Evolutionary conservation across 2,329 filamentous ascomycete genomes (phyloP), one percentile per base, ranked within the genome.

Genomic region (Aphanocladium album): DNA sequence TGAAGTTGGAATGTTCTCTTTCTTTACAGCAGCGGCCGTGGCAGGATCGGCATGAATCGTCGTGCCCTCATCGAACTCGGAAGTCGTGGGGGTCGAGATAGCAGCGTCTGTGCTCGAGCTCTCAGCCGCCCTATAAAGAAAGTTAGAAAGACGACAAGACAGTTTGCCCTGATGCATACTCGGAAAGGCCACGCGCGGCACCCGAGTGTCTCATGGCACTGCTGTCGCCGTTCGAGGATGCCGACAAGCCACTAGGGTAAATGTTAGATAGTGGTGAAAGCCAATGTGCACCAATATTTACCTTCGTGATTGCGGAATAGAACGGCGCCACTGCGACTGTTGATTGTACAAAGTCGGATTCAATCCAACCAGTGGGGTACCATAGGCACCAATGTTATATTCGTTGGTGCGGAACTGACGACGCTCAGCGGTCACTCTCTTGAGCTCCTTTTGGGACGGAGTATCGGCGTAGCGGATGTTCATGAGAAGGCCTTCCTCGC

Each of bases 381-480:
- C 86, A 67, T 88, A 88, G 47, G 86, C 86, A 62, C 86, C 84
- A 63, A 88, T 87, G 68, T 93, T 93, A 77, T 98, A 98, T 79
- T 98, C 95, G 61, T 95, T 95, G 62, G 93, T 95, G 62, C 95
- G 91, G 78, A 96, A 98, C 71, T 96, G 91, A 63, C 95, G 92
- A 61, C 93, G 91, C 73, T 96, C 92, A 35, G 95, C 92, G 46
- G 93, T 98, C 72, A 97, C 89, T 65, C 95, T 89, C 83, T 99
- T 99, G 67, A 99, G 83, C 72, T 95, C 87, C 80, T 99, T 99
- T 76, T 99, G 95, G 64, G 93, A 90, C 60, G 95, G 91, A 41
- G 95, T 99, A 71, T 99, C 95, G 64, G 96, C 93, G 73, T 96
- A 99, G 66, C 95, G 93, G 67, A 99, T 92, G 76, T 97, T 93